Percentiles rank a stretch among this genome's conserved stretches.
phyloP scores from a whole-genome alignment of 2,329 filamentous ascomycete species.

The Ascochyta lentis region DNA sequence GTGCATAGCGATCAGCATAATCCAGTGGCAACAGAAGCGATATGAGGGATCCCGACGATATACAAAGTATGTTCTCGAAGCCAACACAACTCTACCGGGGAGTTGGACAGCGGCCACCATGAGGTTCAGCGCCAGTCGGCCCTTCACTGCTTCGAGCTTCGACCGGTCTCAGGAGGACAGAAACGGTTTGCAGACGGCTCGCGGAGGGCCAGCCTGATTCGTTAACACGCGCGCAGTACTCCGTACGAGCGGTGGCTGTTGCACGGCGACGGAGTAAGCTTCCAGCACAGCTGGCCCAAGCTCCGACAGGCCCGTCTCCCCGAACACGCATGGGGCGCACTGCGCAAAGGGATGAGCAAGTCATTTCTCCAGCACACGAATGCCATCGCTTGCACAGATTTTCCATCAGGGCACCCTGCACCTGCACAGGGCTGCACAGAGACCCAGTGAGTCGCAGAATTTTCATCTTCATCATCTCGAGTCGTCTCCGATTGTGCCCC shows the following conservation, averaged over 20 bases:
- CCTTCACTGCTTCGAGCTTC: constrained; percentile 27
- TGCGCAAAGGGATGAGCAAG: constrained; percentile 31
- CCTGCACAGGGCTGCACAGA: constrained; percentile 6
- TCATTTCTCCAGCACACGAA: constrained; percentile 12
- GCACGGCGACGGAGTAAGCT: constrained; percentile 29
- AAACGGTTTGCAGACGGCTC: constrained; percentile 27
- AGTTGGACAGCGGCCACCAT: constrained; percentile 4
- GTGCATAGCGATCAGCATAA: constrained; percentile 11
- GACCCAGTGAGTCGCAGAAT: constrained; percentile 15
- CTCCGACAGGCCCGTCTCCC: constrained; percentile 22
- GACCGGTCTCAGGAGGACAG: constrained; percentile 37
- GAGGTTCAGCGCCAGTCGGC: constrained; percentile 22
- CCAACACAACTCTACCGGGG: constrained; percentile 7
- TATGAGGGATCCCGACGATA: constrained; percentile 11
- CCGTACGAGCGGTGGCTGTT: constrained; percentile 33
- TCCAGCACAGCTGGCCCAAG: constrained; percentile 36
- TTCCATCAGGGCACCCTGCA: constrained; percentile 12
- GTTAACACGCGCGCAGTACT: constrained; percentile 27
- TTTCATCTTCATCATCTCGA: constrained; percentile 10
- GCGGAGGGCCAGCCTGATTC: constrained; percentile 34
- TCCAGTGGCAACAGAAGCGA: constrained; percentile 13
- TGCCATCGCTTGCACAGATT: constrained; percentile 18
- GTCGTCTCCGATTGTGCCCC: constrained; percentile 16
- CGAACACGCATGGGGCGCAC: constrained; percentile 26
- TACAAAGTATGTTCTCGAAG: background rate